phyloP scores from a whole-genome alignment of 441 rosid species.

The Geranium incanum region DNA sequence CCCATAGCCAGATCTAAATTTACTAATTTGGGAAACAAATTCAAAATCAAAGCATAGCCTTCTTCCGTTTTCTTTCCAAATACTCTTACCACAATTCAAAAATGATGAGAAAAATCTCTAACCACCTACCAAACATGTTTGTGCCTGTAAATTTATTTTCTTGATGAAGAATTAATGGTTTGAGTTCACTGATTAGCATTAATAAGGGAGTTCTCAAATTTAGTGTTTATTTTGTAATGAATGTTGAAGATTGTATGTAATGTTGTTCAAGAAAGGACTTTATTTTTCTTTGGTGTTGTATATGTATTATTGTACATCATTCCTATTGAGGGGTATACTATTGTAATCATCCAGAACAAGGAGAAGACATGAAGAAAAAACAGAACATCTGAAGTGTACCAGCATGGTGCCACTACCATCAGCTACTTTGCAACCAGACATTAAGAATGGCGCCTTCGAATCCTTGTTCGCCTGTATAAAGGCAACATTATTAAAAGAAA shows the following conservation, averaged over 20 bases:
- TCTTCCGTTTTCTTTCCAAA: background rate
- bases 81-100: background rate
- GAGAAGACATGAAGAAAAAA: background rate
- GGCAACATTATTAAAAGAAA: slow-evolving; percentile 10
- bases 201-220: background rate
- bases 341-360: background rate
- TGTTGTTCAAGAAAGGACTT: background rate
- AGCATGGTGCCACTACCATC: slow-evolving; percentile 96
- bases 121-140: background rate
- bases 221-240: background rate
- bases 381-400: slow-evolving; percentile 35
- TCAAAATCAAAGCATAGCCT: background rate
- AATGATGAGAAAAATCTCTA: background rate
- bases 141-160: background rate
- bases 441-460: slow-evolving; percentile 79
- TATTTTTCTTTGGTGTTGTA: background rate
- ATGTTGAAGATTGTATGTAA: background rate
- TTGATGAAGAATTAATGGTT: background rate
- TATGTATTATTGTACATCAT: background rate
- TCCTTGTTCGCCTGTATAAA: slow-evolving; percentile 76
- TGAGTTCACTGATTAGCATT: background rate
- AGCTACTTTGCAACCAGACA: slow-evolving; percentile 99
- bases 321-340: background rate
- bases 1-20: too few species aligned
- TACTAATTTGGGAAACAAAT: background rate